Percentiles rank a stretch among this genome's conserved stretches.
Conservation (phyloP, 495 filamentous ascomycete genomes). For the Trichoderma orchidacearum region DNA sequence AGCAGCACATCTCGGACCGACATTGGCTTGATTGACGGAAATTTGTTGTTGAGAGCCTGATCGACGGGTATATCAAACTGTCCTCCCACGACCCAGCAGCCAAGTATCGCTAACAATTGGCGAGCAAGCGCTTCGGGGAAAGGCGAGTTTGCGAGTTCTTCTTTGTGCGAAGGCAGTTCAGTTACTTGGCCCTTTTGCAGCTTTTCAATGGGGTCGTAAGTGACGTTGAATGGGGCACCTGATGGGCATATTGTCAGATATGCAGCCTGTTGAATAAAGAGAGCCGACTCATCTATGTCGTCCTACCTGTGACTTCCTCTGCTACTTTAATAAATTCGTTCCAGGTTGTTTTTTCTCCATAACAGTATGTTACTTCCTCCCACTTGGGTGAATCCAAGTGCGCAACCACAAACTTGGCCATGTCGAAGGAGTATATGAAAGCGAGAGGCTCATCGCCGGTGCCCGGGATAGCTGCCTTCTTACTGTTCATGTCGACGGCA, state of each 20-base stretch:
- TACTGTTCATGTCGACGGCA: conserved; percentile 26
- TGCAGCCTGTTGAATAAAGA: not conserved
- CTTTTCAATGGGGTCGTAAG: conserved; percentile 30
- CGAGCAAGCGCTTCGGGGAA: not conserved
- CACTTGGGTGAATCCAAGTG: conserved; percentile 28
- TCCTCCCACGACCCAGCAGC: not conserved
- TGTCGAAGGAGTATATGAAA: conserved; percentile 35
- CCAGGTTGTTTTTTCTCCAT: conserved; percentile 29
- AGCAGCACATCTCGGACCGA: not conserved
- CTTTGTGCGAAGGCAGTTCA: conserved; percentile 15
- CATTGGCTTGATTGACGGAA: not conserved
- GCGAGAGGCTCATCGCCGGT: conserved; percentile 29
- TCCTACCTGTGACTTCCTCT: conserved; percentile 26
- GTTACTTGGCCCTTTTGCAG: conserved; percentile 29
- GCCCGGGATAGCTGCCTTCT: conserved; percentile 33
- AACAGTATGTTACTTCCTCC: conserved; percentile 22
- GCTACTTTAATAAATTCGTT: conserved; percentile 26
- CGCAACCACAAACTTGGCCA: conserved; percentile 29
- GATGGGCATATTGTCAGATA: not conserved
- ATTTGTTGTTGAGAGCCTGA: not conserved
- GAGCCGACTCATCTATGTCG: not conserved
- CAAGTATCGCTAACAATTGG: not conserved
- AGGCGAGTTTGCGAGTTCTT: not conserved
- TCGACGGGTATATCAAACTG: not conserved
- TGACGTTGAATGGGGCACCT: conserved; percentile 28